Conservation (phyloP, 2,329 filamentous ascomycete species). For the Hymenoscyphus repandus region DNA sequence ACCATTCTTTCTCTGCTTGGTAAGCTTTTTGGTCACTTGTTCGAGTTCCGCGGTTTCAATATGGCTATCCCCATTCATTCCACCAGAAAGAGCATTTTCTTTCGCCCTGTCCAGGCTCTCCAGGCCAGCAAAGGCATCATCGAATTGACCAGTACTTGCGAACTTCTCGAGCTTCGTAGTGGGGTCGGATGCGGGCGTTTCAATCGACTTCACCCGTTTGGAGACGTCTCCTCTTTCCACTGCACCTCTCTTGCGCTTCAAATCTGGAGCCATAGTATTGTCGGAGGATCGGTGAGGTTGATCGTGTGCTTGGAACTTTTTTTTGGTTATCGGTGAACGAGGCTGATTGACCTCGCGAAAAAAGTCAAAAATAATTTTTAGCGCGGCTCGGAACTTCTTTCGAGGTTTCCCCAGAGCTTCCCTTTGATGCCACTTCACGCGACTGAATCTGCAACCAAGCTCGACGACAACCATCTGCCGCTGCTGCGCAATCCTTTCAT, state of each 20-base stretch:
- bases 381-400: slow-evolving; percentile 3
- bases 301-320: slow-evolving; percentile 8
- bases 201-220: slow-evolving; percentile 27
- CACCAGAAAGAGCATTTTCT: slow-evolving; percentile 8
- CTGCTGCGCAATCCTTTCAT: not conserved
- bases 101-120: slow-evolving; percentile 14
- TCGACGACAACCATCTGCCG: not conserved
- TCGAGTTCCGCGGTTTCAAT: too few relatives aligned
- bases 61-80: not conserved
- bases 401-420: not conserved
- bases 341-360: slow-evolving; percentile 10
- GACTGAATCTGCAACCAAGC: slow-evolving; percentile 1
- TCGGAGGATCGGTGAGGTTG: slow-evolving; percentile 26
- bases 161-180: slow-evolving; percentile 12
- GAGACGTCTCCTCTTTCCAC: slow-evolving; percentile 26
- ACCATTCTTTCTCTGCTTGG: slow-evolving; percentile 4
- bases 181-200: slow-evolving; percentile 13
- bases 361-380: slow-evolving; percentile 9
- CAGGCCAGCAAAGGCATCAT: slow-evolving; percentile 24
- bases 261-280: slow-evolving; percentile 31
- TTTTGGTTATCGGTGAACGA: slow-evolving; percentile 17
- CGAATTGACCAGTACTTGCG: slow-evolving; percentile 17
- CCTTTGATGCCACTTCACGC: slow-evolving; percentile 7
- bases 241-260: slow-evolving; percentile 33
- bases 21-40: slow-evolving; percentile 9